Percentiles rank a stretch among this genome's conserved stretches.
These are phyloP conservation scores for Pichia scutulata DNA, from an alignment of 805 yeast species.

Conservation along the genomic window DNA sequence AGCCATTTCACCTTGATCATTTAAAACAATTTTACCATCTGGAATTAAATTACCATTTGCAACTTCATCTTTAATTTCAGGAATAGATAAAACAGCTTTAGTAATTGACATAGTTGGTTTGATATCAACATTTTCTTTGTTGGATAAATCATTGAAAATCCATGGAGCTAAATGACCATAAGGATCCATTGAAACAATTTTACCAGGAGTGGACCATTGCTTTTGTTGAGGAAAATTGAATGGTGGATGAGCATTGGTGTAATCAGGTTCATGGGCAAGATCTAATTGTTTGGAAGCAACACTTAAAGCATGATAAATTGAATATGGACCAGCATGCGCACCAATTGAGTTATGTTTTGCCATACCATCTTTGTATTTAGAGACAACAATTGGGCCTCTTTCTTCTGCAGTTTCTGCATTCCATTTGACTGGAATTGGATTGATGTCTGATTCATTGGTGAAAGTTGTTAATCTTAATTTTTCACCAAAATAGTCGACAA, in stretches of 20 bases:
- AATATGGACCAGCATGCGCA: slow-evolving; percentile 57
- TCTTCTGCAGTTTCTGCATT: slow-evolving; percentile 38
- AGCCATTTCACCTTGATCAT: slow-evolving; percentile 51
- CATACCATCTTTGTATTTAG: slow-evolving; percentile 42
- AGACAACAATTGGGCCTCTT: slow-evolving; percentile 53
- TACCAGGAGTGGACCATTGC: slow-evolving; percentile 48
- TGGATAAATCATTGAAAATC: slow-evolving; percentile 39
- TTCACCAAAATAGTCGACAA: slow-evolving; percentile 16
- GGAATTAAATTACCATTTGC: slow-evolving; percentile 43
- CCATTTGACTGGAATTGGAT: slow-evolving; percentile 47
- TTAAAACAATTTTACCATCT: slow-evolving; percentile 55
- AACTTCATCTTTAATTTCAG: slow-evolving; percentile 52
- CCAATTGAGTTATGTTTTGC: slow-evolving; percentile 55
- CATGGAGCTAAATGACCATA: slow-evolving; percentile 62
- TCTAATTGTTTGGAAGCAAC: slow-evolving; percentile 53
- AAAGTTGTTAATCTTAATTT: slow-evolving; percentile 44
- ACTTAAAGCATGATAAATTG: slow-evolving; percentile 58
- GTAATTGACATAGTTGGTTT: slow-evolving; percentile 63
- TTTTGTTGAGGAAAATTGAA: slow-evolving; percentile 45
- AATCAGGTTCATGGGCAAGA: slow-evolving; percentile 46
- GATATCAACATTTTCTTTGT: slow-evolving; percentile 43
- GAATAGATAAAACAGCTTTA: slow-evolving; percentile 54
- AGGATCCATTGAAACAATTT: slow-evolving; percentile 60
- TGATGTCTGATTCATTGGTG: slow-evolving; percentile 40
- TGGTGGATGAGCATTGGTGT: slow-evolving; percentile 58